These are phyloP conservation scores for Lodderomyces jiufengensis DNA, from an alignment of 1,139 yeast genomes.

Conservation along the genomic window DNA sequence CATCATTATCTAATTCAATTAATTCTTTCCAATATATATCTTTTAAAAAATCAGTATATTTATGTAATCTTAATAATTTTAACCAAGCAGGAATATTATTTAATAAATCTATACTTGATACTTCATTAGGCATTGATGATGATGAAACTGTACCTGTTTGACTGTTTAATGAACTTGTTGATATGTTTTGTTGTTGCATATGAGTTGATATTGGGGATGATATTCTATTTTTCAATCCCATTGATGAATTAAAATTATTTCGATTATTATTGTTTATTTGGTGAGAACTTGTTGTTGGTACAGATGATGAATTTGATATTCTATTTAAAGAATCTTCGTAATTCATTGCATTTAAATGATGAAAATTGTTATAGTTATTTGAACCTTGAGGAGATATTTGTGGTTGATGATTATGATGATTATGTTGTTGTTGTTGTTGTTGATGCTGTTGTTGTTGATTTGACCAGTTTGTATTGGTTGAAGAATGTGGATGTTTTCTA, in stretches of 20 bases:
- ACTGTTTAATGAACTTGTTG: conserved; percentile 8
- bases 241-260: conserved; percentile 8
- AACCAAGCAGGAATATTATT: conserved; percentile 90
- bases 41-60: conserved; percentile 82
- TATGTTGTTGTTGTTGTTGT: conserved; percentile 11
- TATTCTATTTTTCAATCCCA: conserved; percentile 2
- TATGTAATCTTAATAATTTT: conserved; percentile 82
- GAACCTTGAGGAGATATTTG: background rate
- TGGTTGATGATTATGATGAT: conserved; percentile 8
- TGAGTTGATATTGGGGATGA: conserved; percentile 7
- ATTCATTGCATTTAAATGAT: conserved; percentile 9
- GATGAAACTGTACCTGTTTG: conserved; percentile 4
- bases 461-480: conserved; percentile 2
- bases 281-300: conserved; percentile 20
- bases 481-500: conserved; percentile 31
- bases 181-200: conserved; percentile 9
- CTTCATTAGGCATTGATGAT: conserved; percentile 57
- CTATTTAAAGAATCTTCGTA: conserved; percentile 39
- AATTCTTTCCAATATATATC: conserved; percentile 77
- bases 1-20: conserved; percentile 64
- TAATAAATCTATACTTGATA: conserved; percentile 60
- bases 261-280: conserved; percentile 10
- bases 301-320: conserved; percentile 35
- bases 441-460: conserved; percentile 12
- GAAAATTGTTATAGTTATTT: background rate